phyloP scores from a whole-genome alignment of 1,284 basidiomycete species.

The Fomes fomentarius region DNA sequence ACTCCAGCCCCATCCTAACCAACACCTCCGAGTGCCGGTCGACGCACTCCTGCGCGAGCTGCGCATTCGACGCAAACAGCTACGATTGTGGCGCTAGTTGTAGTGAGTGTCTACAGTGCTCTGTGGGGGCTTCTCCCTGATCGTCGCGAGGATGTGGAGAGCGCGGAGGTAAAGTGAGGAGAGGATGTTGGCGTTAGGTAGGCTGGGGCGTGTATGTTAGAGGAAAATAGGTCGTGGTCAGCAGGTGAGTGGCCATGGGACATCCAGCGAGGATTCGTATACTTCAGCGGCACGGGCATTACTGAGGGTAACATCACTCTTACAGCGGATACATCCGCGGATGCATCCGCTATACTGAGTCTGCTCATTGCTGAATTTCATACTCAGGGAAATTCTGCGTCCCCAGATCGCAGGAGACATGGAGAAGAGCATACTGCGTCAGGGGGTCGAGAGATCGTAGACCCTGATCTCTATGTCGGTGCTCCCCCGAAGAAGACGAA shows the following conservation, averaged over 20 bases:
- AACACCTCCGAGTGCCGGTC: conserved; percentile 33
- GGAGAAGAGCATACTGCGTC: conserved; percentile 39
- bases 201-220: conserved; percentile 32
- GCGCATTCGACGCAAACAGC: conserved; percentile 32
- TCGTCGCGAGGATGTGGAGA: conserved; percentile 14
- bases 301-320: conserved; percentile 37
- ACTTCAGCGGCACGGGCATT: conserved; percentile 25
- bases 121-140: conserved; percentile 3
- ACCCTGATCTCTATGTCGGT: conserved; percentile 37
- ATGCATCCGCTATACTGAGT: no score
- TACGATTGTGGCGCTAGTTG: conserved; percentile 25
- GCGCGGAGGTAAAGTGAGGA: conserved; percentile 29
- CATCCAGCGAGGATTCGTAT: no score
- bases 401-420: conserved; percentile 61
- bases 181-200: conserved; percentile 35
- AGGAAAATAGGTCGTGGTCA: not conserved
- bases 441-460: conserved; percentile 48
- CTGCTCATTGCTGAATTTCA: no score
- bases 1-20: conserved; percentile 32
- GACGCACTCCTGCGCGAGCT: conserved; percentile 31
- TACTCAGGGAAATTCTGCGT: conserved; percentile 39
- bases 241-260: no score
- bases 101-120: conserved; percentile 31
- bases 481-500: conserved; percentile 24
- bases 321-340: no score